Conservation (phyloP, 352 stramenopile species). For the Pythium volutum region DNA sequence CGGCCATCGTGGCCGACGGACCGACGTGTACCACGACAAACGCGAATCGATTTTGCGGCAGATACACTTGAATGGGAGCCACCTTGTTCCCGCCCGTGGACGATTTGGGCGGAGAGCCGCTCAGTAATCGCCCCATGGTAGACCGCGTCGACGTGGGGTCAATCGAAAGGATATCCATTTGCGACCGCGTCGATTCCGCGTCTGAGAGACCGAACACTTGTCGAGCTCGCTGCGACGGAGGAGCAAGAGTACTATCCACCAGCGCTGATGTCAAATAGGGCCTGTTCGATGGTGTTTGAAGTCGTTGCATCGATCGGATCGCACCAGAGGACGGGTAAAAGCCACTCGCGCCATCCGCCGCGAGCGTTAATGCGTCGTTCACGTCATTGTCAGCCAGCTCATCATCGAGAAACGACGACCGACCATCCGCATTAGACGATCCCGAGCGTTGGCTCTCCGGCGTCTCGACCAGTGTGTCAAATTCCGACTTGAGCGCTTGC, state of each 20-base stretch:
- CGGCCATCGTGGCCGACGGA: slow-evolving; percentile 49
- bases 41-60: slow-evolving; percentile 83
- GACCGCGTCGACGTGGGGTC: slow-evolving; percentile 65
- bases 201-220: slow-evolving; percentile 49
- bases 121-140: slow-evolving; percentile 15
- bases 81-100: slow-evolving; percentile 30
- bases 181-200: slow-evolving; percentile 45
- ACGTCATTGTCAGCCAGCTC: slow-evolving; percentile 37
- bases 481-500: slow-evolving; percentile 67
- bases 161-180: slow-evolving; percentile 55
- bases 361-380: slow-evolving; percentile 27
- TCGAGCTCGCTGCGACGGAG: slow-evolving; percentile 40
- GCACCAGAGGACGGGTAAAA: slow-evolving; percentile 49
- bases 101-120: slow-evolving; percentile 44
- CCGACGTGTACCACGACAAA: slow-evolving; percentile 73
- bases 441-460: slow-evolving; percentile 28
- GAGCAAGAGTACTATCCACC: slow-evolving; percentile 13
- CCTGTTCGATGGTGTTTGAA: slow-evolving; percentile 57
- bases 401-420: slow-evolving; percentile 20
- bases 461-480: slow-evolving; percentile 40
- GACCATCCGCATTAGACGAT: slow-evolving; percentile 5
- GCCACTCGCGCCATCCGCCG: slow-evolving; percentile 29
- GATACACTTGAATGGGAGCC: slow-evolving; percentile 70
- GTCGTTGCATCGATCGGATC: slow-evolving; percentile 58
- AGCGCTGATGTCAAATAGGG: slow-evolving; percentile 24